Conservation (phyloP, 1,139 yeast species). For the Torulaspora pretoriensis region DNA sequence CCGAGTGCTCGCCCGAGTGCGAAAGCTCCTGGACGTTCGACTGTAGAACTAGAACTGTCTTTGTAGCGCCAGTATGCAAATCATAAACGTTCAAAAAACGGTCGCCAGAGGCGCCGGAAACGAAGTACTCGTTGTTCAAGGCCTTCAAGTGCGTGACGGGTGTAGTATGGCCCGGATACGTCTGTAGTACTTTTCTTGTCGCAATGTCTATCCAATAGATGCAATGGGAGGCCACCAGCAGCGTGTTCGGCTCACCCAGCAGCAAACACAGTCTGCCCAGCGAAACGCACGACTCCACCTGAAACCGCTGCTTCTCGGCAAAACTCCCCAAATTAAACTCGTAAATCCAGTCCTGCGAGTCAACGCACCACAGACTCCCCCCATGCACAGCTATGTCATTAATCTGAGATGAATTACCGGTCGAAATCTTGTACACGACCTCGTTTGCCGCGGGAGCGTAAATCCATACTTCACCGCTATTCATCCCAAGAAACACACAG, state of each 20-base stretch:
- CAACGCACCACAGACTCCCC: conserved; percentile 57
- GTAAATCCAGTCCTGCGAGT: conserved; percentile 54
- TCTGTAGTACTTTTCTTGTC: conserved; percentile 40
- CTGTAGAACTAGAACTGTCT: conserved; percentile 61
- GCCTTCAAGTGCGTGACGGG: conserved; percentile 50
- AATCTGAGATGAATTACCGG: conserved; percentile 51
- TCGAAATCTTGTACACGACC: conserved; percentile 48
- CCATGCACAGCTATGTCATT: conserved; percentile 49
- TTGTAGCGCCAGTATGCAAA: conserved; percentile 36
- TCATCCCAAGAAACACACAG: conserved; percentile 60
- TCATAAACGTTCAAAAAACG: conserved; percentile 70
- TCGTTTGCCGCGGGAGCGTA: conserved; percentile 66
- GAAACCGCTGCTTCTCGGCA: conserved; percentile 42
- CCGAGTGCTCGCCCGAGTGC: conserved; percentile 42
- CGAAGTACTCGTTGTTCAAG: conserved; percentile 43
- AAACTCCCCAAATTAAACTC: conserved; percentile 59
- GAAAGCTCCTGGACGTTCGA: conserved; percentile 50
- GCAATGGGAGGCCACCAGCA: conserved; percentile 63
- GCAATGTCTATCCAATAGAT: conserved; percentile 48
- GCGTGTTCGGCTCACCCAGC: conserved; percentile 13
- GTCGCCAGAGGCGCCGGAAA: conserved; percentile 72
- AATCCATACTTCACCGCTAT: conserved; percentile 58
- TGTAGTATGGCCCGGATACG: conserved; percentile 72
- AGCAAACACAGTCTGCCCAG: conserved; percentile 25
- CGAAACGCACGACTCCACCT: conserved; percentile 37